Base-by-base conservation (phyloP, 2,329 filamentous ascomycete genomes). In the Colletotrichum cordylinicola region DNA sequence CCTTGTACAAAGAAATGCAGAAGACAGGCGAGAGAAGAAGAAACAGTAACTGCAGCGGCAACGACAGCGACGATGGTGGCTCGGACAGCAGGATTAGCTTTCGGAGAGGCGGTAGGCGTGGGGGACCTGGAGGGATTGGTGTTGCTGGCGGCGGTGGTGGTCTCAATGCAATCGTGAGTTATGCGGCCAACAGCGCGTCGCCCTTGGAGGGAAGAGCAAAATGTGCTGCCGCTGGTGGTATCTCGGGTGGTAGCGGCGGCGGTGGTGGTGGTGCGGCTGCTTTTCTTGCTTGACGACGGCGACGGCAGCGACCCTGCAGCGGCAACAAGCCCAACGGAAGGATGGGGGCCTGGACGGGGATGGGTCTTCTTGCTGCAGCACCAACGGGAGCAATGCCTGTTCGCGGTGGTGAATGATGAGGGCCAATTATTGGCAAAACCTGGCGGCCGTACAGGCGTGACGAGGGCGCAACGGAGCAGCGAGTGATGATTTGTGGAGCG, bases 1-100 rank as follows among this genome's bases (percentile, higher is more conserved):
- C 72, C 65, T 48, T 48, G 74, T 21, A 70, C 71, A 74, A 74
- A 76, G 74, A 66, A 70, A 69, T 70, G 74, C 70, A 65, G 27
- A 74, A 27, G 31, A 52, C 55, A 24, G 64, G 60, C 18, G 27
- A 67, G 15, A 27, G 35, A 48, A 13, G 21, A 24, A 62, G 18
- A n/a, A 62, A 33, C 33, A 60, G 67, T 48, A 56, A 61, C 29
- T 21, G 58, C 56, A 70, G 56, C 37, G 15, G 37, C 39, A n/a
- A 65, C 24, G 37, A 35, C 27, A 24, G 60, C 58, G 21, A 37
- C 27, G 29, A 33, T 35, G 16, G 67, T 74, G 72, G 72, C 72
- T 75, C 72, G 72, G 72, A 71, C 61, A 27, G 31, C 61, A 67
- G 31, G 43, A 61, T 75, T 75, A 58, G 68, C 52, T 61, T 75